Evolutionary conservation across 169 alveolate species (phyloP).

Genomic region (Cryptosporidium tyzzeri): DNA sequence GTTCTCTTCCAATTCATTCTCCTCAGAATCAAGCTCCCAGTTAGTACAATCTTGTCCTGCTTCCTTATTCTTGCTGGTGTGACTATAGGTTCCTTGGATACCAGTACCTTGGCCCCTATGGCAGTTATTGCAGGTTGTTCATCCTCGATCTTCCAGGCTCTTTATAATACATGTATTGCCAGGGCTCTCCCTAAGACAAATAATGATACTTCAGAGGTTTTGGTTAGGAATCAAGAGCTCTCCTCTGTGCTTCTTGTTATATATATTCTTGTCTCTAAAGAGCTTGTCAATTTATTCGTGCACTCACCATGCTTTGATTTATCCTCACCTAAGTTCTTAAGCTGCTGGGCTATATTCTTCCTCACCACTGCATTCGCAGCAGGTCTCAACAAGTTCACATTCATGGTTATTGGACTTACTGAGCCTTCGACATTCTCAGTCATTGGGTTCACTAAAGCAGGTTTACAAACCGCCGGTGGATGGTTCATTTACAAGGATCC

Average conservation of each 20-base stretch:
- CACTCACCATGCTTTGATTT: slow-evolving; percentile 61
- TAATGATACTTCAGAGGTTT: slow-evolving; percentile 68
- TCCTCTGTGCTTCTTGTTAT: slow-evolving; percentile 25
- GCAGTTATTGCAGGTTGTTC: slow-evolving; percentile 68
- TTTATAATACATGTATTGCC: slow-evolving; percentile 65
- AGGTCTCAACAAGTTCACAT: slow-evolving; percentile 66
- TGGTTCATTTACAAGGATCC: slow-evolving; percentile 73
- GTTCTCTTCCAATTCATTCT: slow-evolving; percentile 59
- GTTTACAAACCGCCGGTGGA: slow-evolving; percentile 63
- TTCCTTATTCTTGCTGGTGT: slow-evolving; percentile 60
- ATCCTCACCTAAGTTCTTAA: slow-evolving; percentile 28
- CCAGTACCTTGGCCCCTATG: slow-evolving; percentile 55
- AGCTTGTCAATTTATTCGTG: slow-evolving; percentile 44
- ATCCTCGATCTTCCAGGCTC: slow-evolving; percentile 70
- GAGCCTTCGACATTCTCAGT: slow-evolving; percentile 76
- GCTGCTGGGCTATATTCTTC: slow-evolving; percentile 44
- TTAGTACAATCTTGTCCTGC: slow-evolving; percentile 46
- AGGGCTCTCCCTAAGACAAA: slow-evolving; percentile 53
- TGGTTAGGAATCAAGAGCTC: slow-evolving; percentile 72
- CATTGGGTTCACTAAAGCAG: slow-evolving; percentile 60
- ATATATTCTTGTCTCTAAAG: slow-evolving; percentile 47
- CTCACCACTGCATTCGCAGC: slow-evolving; percentile 71
- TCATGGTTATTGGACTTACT: slow-evolving; percentile 70
- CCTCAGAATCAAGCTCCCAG: slow-evolving; percentile 43
- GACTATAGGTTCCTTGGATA: slow-evolving; percentile 60